Evolutionary conservation across 208 protist genomes (phyloP), one percentile per base, ranked within the genome.

Genomic region (Naegleria lovaniensis): DNA sequence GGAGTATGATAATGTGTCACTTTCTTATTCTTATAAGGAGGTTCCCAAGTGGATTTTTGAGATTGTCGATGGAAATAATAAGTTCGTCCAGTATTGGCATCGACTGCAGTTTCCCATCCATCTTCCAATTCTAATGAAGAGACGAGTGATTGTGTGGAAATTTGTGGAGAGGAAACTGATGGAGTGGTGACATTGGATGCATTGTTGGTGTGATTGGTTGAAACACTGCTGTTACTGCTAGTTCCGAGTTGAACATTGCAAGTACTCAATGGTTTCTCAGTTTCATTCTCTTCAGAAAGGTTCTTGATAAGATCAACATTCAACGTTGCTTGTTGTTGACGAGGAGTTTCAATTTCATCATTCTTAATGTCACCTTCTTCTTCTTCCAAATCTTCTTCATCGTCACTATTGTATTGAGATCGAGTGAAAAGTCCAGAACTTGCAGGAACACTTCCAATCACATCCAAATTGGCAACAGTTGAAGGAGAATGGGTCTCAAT

Each of bases 31-130:
- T 90, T 36, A 25, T 25, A 33, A 25, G 86, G 86, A 25, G 11
- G 41, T n/a, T 52, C 86, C 86, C 86, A 90, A 76, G 33, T 15
- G 4, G 39, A 48, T 76, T 43, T 25, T 36, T 55, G 38, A 39
- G 86, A 52, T 83, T 38, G 33, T 48, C 33, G 11, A 83, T 90
- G 19, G 86, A 55, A 90, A 90, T 90, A 90, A 25, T 90, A 90
- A 25, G 38, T 39, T 43, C 67, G 58, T 22, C 40, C 40, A 52
- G 86, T 41, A 41, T 7, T 13, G 41, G 29, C 0, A 43, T 85
- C 79, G 1, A 85, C 15, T 25, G 33, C 5, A 39, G 19, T 36
- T 41, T 36, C 13, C 79, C 79, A 85, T 39, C 22, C 75, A 83
- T 39, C 22, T 36, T 67, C 55, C 22, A 67, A 67, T 67, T 67